Percentiles rank a stretch among this genome's conserved stretches.
Conservation (phyloP, 2,329 filamentous ascomycete species). For the Claviceps citrina region DNA sequence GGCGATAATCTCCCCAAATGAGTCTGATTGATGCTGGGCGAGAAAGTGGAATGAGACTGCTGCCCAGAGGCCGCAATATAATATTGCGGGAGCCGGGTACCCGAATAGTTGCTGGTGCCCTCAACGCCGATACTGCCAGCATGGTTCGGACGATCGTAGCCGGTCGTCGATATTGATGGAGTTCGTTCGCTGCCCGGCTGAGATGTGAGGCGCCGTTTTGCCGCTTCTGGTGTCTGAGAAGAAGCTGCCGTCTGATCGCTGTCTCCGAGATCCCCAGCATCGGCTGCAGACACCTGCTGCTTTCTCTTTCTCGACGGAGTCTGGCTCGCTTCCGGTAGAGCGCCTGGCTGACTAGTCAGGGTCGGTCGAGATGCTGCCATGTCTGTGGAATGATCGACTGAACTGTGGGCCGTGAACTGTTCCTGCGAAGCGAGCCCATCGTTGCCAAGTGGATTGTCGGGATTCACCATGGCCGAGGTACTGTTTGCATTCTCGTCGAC, state of each 20-base stretch:
- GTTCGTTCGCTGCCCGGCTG: not conserved
- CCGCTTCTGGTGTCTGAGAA: not conserved
- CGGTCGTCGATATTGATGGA: not conserved
- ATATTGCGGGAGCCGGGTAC: slow-evolving; percentile 1
- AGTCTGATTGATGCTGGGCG: not conserved
- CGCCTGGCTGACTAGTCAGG: not conserved
- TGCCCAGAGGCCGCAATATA: not conserved
- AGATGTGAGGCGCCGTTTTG: slow-evolving; percentile 1
- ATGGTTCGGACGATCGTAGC: not conserved
- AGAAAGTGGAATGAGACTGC: not conserved
- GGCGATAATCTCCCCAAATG: not conserved
- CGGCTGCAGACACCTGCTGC: not conserved
- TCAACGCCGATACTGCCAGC: not conserved
- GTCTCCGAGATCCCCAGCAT: not conserved
- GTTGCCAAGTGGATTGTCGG: not conserved
- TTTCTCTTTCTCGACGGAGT: slow-evolving; percentile 3
- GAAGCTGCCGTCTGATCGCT: not conserved
- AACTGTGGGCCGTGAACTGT: not conserved
- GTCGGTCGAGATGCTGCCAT: not conserved
- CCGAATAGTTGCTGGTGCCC: not conserved
- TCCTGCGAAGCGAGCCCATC: not conserved
- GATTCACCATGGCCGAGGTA: not conserved
- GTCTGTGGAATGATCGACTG: not conserved
- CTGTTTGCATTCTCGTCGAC: not conserved
- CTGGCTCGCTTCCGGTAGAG: not conserved